Percentiles rank a stretch among this genome's conserved stretches.
These are phyloP conservation scores for Curvularia verruculosa DNA, from an alignment of 2,329 filamentous ascomycete genomes.

Conservation along the genomic window DNA sequence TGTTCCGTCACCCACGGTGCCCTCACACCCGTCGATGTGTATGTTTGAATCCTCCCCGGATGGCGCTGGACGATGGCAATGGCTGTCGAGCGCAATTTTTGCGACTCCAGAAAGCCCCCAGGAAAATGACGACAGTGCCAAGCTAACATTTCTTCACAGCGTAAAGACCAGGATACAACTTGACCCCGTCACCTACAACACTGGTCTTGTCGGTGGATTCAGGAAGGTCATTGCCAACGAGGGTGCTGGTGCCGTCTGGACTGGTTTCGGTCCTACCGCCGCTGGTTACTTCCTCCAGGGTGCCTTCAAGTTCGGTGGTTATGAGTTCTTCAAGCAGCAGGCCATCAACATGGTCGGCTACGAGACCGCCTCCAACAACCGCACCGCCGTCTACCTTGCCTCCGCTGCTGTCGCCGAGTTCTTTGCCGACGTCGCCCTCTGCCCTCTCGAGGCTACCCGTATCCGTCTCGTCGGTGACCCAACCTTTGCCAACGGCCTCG, in stretches of 20 bases:
- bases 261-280: conserved; percentile 82
- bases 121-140: conserved; percentile 27
- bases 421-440: conserved; percentile 80
- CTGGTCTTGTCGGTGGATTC: conserved; percentile 84
- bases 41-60: conserved; percentile 58
- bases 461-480: conserved; percentile 91
- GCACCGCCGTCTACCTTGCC: conserved; percentile 80
- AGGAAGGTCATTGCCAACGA: conserved; percentile 77
- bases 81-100: conserved; percentile 25
- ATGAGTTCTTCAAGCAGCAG: conserved; percentile 96
- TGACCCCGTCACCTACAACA: conserved; percentile 87
- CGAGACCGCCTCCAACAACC: conserved; percentile 71
- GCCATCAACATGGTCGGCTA: conserved; percentile 79
- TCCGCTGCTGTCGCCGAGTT: conserved; percentile 67
- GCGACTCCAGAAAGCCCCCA: conserved; percentile 16
- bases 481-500: conserved; percentile 79
- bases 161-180: conserved; percentile 97
- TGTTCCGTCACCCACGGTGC: conserved; percentile 97
- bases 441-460: conserved; percentile 90
- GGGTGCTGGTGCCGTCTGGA: conserved; percentile 84
- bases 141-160: conserved; percentile 56
- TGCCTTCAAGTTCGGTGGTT: conserved; percentile 91
- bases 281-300: conserved; percentile 95
- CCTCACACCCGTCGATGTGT: conserved; percentile 99
- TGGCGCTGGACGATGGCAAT: conserved; percentile 30